Evolutionary conservation across 1,284 basidiomycete genomes (phyloP), one percentile per base, ranked within the genome.

Genomic region (Fereydounia khargensis): DNA sequence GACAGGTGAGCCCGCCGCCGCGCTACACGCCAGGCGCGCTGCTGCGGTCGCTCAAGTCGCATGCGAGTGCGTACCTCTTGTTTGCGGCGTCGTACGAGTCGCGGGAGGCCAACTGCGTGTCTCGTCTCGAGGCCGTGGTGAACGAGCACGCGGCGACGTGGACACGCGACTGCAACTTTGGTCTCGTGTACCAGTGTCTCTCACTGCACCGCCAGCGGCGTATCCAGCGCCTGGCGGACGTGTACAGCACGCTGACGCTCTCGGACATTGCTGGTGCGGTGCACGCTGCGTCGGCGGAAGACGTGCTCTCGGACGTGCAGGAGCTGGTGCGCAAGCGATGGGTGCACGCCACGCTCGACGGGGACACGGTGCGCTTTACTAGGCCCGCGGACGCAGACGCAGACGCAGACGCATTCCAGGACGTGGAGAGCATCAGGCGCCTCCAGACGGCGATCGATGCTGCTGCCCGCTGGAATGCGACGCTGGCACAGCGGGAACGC

Each of bases 171-270:
- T 81, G 82, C 38, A 90, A 86, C 45, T 28, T 82, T 2, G 87
- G 88, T 5, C 79, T 91, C 19, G 76, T 87, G 18, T 77, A 79
- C 36, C 83, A 84, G 52, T 86, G 83, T 5, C 74, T 88, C 24
- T 81, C 81, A 8, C 81, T 83, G 13, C 83, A 86, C 4, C 84
- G 86, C 0, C 81, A 85, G 31, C 87, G 88, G 82, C 79, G 83
- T 39, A 82, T 91, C 56, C 84, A 84, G 74, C 85, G 83, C 67
- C 80, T 91, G 38, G 89, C 85, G 0, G 81, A 81, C 39, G 88
- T 87, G 6, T 91, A 89, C 67, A 80, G 88, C 32, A 86, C 85
- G 0, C 81, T 90, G 6, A 81, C 84, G 18, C 77, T 91, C 6
- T 71, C 78, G 0, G 86, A 89, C 51, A 86, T 91, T 40, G 85